Base-by-base conservation (phyloP, 192 early-diverging fungal species). In the Coemansia sp. region DNA sequence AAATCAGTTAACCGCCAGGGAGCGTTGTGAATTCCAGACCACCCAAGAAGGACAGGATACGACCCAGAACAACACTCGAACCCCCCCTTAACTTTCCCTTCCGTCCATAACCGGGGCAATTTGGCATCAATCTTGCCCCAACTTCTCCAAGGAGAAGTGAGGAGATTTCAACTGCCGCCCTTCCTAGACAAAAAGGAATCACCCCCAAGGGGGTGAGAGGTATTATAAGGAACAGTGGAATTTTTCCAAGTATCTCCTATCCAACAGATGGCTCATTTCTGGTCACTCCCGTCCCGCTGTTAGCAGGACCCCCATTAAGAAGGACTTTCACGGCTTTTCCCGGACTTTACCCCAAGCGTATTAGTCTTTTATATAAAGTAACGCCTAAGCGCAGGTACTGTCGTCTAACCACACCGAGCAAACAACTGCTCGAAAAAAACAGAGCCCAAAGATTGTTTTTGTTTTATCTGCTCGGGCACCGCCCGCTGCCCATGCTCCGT, bases 261-360 rank as follows among this genome's bases (percentile, higher is more conserved):
- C n/a, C n/a, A n/a, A 29, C 23, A 48, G 36, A 44, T 5, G 31
- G 52, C 29, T 37, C 38, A 45, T 74, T 74, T 57, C 71, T 74
- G 71, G 71, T 74, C 60, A 59, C 71, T 74, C 71, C 65, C 71
- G 65, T 59, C 64, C 71, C 71, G 71, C 71, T 60, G 54, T 74
- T 74, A 37, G 71, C 71, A 74, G 71, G 61, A 52, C 65, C 71
- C 71, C 33, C 71, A 59, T 58, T 31, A 50, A 74, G 71, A 48
- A 67, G 71, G 60, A 41, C 71, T 66, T 50, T 36, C 53, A 28
- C 44, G 71, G 47, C 71, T 65, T 65, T 48, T 65, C 71, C 65
- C 71, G 71, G 71, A 74, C 71, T 74, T 67, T 74, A 74, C 64
- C 71, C 64, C 65, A 62, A 61, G 71, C 52, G 52, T 54, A 17